phyloP scores from a whole-genome alignment of 306 rosid species.

The Ochetophila trinervis region DNA sequence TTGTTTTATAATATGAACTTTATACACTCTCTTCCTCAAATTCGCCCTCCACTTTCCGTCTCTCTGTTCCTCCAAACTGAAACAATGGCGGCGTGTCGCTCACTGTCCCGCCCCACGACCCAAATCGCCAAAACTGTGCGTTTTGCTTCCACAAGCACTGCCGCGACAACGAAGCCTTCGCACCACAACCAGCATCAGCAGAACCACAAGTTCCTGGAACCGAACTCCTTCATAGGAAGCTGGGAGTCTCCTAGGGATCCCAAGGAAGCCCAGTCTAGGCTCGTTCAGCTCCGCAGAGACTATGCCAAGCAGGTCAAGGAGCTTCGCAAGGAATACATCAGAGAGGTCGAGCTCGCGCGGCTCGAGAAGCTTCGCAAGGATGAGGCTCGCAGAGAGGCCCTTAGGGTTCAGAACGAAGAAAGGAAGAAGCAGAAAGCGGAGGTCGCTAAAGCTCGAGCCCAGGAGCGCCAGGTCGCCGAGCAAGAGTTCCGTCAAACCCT shows the following conservation, averaged over 20 bases:
- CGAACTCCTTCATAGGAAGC: constrained; percentile 52
- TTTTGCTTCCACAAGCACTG: constrained; percentile 33
- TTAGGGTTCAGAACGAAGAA: constrained; percentile 67
- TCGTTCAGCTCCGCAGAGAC: constrained; percentile 56
- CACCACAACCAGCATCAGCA: constrained; percentile 49
- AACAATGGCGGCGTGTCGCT: constrained; percentile 28
- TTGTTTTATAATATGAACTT: too few species aligned
- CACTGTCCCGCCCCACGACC: constrained; percentile 18
- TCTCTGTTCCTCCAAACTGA: neutral
- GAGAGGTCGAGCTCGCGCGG: constrained; percentile 58
- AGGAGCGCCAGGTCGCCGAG: constrained; percentile 54
- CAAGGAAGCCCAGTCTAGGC: constrained; percentile 64
- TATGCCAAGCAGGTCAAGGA: constrained; percentile 77
- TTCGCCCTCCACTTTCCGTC: neutral
- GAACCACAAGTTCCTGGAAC: constrained; percentile 50
- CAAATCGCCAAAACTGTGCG: constrained; percentile 27
- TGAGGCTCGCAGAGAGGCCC: constrained; percentile 58
- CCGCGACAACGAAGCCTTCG: constrained; percentile 24
- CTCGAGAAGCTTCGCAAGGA: constrained; percentile 68
- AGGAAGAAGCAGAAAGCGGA: constrained; percentile 68
- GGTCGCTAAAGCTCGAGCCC: constrained; percentile 62
- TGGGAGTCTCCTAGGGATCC: constrained; percentile 74
- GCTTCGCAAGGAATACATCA: constrained; percentile 62
- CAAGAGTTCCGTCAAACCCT: constrained; percentile 69
- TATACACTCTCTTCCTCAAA: neutral